These are phyloP conservation scores for Chaetoscypha palmicola DNA, from an alignment of 2,329 filamentous ascomycete species.

Conservation along the genomic window DNA sequence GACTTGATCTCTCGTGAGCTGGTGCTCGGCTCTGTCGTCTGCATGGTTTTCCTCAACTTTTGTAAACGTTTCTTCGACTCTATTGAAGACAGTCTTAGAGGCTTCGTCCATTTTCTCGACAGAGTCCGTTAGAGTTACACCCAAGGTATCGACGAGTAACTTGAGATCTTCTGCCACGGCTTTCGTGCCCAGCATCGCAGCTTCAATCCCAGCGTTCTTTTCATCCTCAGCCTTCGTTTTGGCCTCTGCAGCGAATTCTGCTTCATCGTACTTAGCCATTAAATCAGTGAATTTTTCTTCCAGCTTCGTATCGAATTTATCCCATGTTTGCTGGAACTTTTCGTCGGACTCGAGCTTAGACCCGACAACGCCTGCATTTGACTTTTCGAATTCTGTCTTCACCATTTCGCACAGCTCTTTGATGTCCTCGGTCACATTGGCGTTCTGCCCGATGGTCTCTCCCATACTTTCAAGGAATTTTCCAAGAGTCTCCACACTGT, in stretches of 20 bases:
- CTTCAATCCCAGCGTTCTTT: slow-evolving; percentile 64
- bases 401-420: slow-evolving; percentile 69
- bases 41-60: slow-evolving; percentile 70
- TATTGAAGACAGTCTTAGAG: slow-evolving; percentile 76
- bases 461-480: slow-evolving; percentile 61
- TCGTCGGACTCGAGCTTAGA: slow-evolving; percentile 79
- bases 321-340: slow-evolving; percentile 56
- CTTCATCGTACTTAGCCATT: slow-evolving; percentile 81
- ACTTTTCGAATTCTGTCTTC: slow-evolving; percentile 81
- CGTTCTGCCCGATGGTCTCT: slow-evolving; percentile 53
- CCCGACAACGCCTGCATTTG: slow-evolving; percentile 70
- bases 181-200: slow-evolving; percentile 68
- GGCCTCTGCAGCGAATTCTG: slow-evolving; percentile 66
- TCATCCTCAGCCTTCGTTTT: slow-evolving; percentile 68
- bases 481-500: slow-evolving; percentile 65
- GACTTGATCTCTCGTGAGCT: slow-evolving; percentile 74
- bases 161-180: slow-evolving; percentile 81
- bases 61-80: slow-evolving; percentile 69
- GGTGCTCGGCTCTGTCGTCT: slow-evolving; percentile 71
- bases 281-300: slow-evolving; percentile 67
- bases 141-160: slow-evolving; percentile 76
- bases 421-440: slow-evolving; percentile 52
- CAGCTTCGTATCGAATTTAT: slow-evolving; percentile 47
- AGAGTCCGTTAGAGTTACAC: slow-evolving; percentile 70
- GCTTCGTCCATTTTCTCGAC: slow-evolving; percentile 83